Evolutionary conservation across 768 basidiomycete species (phyloP), one percentile per base, ranked within the genome.

Genomic region (Sarcodon sp.): DNA sequence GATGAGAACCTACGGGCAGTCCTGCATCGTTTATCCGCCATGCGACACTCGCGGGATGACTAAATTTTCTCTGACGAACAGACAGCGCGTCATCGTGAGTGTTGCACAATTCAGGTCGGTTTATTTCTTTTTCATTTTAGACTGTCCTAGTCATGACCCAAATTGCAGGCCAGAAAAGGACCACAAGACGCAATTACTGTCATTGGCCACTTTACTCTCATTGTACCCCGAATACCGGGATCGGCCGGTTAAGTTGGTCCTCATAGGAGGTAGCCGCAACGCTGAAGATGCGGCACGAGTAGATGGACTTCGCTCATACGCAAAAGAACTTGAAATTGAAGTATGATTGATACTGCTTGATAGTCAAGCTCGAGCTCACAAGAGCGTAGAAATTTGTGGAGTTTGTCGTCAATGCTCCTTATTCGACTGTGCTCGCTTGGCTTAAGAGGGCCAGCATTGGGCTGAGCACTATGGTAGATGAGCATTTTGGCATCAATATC

Each of bases 401-500:
- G 46, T 88, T 99, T 54, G 64, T 87, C 10, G 73, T 94, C 38
- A 98, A 98, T 53, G 89, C 86, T 0, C 67, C 85, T 4, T 97
- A 85, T 54, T 59, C 78, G 0, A 73, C 72, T 27, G 72, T 97
- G 51, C 71, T 91, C 3, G 57, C 62, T 5, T 81, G 83, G 73
- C 69, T 99, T 2, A 78, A 83, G 6, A 66, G 66, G 41, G 79
- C 91, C 1, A 86, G 82, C 52, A 73, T 97, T 12, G 93, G 94
- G 0, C 60, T 98, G 21, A 93, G 88, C 58, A 96, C 94, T 11
- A 99, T 99, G 94, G 76, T 91, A 0, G 92, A 98, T 58, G 94
- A 99, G 63, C 94, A 99, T 61, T 99, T 98, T 53, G 94, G 96
- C 2, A 98, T 99, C 61, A 96, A 92, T 55, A 74, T 99, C 35